Conservation (phyloP, 768 basidiomycete genomes). For the Boletus vinaceobasis region DNA sequence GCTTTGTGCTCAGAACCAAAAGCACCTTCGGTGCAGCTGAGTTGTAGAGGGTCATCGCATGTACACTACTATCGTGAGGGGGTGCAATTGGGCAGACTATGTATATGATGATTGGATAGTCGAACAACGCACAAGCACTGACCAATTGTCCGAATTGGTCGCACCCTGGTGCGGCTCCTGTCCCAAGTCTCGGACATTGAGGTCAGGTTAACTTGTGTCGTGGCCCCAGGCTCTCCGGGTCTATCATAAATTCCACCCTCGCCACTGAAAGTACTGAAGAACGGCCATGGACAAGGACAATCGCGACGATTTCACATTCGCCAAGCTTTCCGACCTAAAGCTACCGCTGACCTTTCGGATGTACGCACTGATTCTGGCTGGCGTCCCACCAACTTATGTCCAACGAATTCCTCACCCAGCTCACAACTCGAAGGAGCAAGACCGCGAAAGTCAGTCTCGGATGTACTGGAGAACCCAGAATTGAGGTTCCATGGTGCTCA, state of each 20-base stretch:
- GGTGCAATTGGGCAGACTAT: background rate
- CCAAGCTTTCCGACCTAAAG: constrained; percentile 85
- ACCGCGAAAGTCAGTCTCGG: constrained; percentile 66
- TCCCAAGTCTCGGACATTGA: background rate
- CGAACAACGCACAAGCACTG: too few relatives aligned
- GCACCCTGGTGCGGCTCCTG: background rate
- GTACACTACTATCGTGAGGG: constrained; percentile 12
- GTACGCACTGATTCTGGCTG: constrained; percentile 37
- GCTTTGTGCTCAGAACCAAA: constrained; percentile 19
- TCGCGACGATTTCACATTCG: constrained; percentile 90
- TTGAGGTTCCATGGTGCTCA: constrained; percentile 81
- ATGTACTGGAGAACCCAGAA: constrained; percentile 80
- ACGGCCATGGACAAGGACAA: constrained; percentile 55
- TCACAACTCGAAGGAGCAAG: constrained; percentile 85
- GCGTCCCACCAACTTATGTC: background rate
- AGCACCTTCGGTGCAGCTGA: constrained; percentile 25
- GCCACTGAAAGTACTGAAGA: background rate
- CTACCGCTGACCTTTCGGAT: constrained; percentile 84
- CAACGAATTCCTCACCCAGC: constrained; percentile 36
- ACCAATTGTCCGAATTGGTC: constrained; percentile 3
- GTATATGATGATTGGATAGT: too few relatives aligned
- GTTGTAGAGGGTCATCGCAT: constrained; percentile 10
- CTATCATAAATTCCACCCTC: background rate
- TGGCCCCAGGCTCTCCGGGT: background rate
- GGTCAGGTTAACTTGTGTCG: too few relatives aligned